Evolutionary conservation across 306 rosid species (phyloP), one percentile per base, ranked within the genome.

Genomic region (Sechiopsis laciniata): DNA sequence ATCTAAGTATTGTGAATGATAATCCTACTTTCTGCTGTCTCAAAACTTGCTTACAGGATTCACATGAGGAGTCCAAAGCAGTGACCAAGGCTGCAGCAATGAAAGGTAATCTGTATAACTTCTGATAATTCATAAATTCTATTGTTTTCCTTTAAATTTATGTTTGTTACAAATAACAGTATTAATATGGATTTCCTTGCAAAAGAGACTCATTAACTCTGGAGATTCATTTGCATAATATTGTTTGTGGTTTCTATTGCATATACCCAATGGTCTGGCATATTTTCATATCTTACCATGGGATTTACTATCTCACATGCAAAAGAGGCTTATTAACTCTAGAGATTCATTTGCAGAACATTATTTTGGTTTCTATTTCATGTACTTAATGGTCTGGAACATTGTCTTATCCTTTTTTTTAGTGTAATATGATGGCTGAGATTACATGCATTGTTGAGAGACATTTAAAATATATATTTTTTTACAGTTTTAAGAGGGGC

Each of bases 11-110:
- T 21, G 73, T 26, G 42, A 69, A 14, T 69, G 46, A 62, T 45
- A 15, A 62, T 69, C 73, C 20, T 56, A 6, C 9, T 42, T 12
- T 42, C 10, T 42, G 48, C 9, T 42, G 48, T 42, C 73, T 24
- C 60, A 20, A 74, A 78, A 52, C 68, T 55, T 79, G 74, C 54
- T 53, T 84, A 80, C 82, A 90, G 98, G 87, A 80, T 55, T 82
- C 92, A 60, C 87, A 90, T 8, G 89, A 87, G 76, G 92, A 94
- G 83, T 81, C 98, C 77, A 94, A 86, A 79, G 85, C 87, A 57
- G 96, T 90, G 21, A 83, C 88, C 17, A 93, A 88, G 82, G 97
- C 97, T 81, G 88, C 97, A 80, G 78, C 88, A 60, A 94, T 94
- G 97, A 94, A 94, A 77, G 81, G 98, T 94, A 75, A 79, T 79